These are phyloP conservation scores for Microcyclosporella mali DNA, from an alignment of 2,329 filamentous ascomycete genomes.

Conservation along the genomic window DNA sequence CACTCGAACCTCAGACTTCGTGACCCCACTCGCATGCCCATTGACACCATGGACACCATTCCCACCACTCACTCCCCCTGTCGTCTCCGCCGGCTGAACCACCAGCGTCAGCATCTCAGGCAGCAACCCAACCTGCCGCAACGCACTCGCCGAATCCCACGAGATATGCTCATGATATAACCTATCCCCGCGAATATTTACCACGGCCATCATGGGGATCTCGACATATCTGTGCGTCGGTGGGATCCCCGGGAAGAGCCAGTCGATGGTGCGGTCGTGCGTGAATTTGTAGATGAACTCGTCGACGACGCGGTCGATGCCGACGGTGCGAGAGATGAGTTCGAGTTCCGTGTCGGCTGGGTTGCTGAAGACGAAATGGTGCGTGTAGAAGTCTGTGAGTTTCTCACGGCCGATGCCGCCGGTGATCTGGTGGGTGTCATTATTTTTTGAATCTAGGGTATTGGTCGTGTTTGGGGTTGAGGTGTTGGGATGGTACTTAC, in stretches of 20 bases:
- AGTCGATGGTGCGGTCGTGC: constrained; percentile 58
- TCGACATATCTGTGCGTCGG: constrained; percentile 50
- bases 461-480: too few species aligned
- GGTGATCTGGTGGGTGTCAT: constrained; percentile 35
- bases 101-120: constrained; percentile 61
- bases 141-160: constrained; percentile 61
- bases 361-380: constrained; percentile 72
- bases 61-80: constrained; percentile 10
- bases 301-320: constrained; percentile 65
- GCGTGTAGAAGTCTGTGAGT: constrained; percentile 61
- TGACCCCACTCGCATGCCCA: constrained; percentile 27
- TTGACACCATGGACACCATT: constrained; percentile 9
- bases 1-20: constrained; percentile 53
- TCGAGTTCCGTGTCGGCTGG: constrained; percentile 61
- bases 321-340: constrained; percentile 64
- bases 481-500: constrained; percentile 16
- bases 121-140: constrained; percentile 57
- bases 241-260: constrained; percentile 62
- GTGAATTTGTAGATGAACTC: constrained; percentile 63
- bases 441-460: background rate
- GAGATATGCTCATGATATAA: constrained; percentile 65
- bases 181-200: constrained; percentile 62
- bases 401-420: constrained; percentile 62
- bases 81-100: constrained; percentile 23
- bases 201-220: constrained; percentile 60